A percentile compares a stretch with the other conserved stretches of the same genome.
These are phyloP conservation scores for Botryobasidium botryosum DNA, from an alignment of 768 basidiomycete species.

Conservation along the genomic window DNA sequence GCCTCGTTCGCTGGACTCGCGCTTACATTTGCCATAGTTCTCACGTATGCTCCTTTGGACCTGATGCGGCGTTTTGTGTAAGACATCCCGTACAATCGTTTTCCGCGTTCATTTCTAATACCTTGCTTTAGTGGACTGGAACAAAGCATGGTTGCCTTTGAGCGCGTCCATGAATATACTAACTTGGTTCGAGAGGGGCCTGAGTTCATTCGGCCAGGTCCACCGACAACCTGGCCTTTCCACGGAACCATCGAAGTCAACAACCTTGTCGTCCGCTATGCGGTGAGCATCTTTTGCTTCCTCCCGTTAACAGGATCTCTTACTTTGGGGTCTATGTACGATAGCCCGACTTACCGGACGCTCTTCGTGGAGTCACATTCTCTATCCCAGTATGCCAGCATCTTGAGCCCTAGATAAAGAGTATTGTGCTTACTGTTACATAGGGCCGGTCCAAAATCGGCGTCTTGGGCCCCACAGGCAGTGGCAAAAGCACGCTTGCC, in stretches of 20 bases:
- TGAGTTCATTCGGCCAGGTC: conserved; percentile 77
- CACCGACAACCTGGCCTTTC: conserved; percentile 71
- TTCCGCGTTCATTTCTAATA: no score
- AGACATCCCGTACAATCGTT: not conserved
- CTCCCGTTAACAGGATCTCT: no score
- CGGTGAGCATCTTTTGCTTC: no score
- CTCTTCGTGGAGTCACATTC: no score
- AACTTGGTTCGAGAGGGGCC: conserved; percentile 60
- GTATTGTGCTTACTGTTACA: no score
- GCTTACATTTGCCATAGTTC: conserved; percentile 62
- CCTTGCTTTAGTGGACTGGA: conserved; percentile 35
- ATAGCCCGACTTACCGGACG: no score
- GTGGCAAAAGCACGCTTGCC: conserved; percentile 19
- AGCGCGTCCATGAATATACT: conserved; percentile 84
- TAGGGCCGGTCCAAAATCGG: conserved; percentile 37
- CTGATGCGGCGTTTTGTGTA: conserved; percentile 16
- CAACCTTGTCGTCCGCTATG: no score
- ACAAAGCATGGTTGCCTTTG: conserved; percentile 69
- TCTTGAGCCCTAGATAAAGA: no score
- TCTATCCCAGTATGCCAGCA: no score
- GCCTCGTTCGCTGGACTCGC: conserved; percentile 79
- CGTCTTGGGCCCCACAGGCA: conserved; percentile 7
- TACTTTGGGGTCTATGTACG: no score
- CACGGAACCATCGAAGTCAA: no score
- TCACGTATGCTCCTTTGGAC: conserved; percentile 43